Conservation (phyloP, 495 filamentous ascomycete genomes). For the Tricharina praecox region DNA sequence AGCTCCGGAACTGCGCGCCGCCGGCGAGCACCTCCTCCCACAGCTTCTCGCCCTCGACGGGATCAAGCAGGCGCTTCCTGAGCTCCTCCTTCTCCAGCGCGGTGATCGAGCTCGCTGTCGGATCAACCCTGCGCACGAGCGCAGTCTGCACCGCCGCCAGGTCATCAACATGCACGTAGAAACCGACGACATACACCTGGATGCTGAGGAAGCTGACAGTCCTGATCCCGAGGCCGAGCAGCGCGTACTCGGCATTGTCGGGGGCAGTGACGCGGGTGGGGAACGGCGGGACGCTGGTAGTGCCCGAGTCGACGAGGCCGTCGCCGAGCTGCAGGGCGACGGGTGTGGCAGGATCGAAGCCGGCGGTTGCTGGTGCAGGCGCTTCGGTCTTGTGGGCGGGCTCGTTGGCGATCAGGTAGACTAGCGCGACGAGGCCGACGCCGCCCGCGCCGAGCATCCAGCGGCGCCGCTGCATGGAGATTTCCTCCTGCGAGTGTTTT, state of each 20-base stretch:
- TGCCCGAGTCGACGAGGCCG: slow-evolving; percentile 45
- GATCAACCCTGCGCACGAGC: slow-evolving; percentile 33
- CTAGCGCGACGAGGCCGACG: slow-evolving; percentile 33
- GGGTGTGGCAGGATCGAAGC: slow-evolving; percentile 10
- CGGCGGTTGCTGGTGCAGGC: slow-evolving; percentile 12
- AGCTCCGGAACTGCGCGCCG: slow-evolving; percentile 41
- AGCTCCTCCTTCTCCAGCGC: slow-evolving; percentile 56
- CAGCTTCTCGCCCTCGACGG: slow-evolving; percentile 43
- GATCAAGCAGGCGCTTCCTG: slow-evolving; percentile 49
- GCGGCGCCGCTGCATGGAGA: slow-evolving; percentile 32
- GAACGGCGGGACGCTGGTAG: slow-evolving; percentile 64
- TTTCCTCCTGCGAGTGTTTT: slow-evolving; percentile 28
- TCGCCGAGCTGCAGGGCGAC: slow-evolving; percentile 32
- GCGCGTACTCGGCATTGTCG: slow-evolving; percentile 42
- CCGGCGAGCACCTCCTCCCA: slow-evolving; percentile 52
- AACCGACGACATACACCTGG: slow-evolving; percentile 83
- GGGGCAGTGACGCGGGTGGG: slow-evolving; percentile 55
- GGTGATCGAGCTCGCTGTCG: slow-evolving; percentile 68
- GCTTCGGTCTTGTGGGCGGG: slow-evolving; percentile 29
- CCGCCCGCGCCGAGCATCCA: slow-evolving; percentile 34
- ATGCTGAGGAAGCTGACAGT: slow-evolving; percentile 81
- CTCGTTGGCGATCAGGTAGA: slow-evolving; percentile 33
- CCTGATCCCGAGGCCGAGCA: slow-evolving; percentile 72
- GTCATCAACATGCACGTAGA: slow-evolving; percentile 70
- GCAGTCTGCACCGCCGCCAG: slow-evolving; percentile 39